These are phyloP conservation scores for Athelia psychrophila DNA, from an alignment of 1,284 basidiomycete species.

Conservation along the genomic window DNA sequence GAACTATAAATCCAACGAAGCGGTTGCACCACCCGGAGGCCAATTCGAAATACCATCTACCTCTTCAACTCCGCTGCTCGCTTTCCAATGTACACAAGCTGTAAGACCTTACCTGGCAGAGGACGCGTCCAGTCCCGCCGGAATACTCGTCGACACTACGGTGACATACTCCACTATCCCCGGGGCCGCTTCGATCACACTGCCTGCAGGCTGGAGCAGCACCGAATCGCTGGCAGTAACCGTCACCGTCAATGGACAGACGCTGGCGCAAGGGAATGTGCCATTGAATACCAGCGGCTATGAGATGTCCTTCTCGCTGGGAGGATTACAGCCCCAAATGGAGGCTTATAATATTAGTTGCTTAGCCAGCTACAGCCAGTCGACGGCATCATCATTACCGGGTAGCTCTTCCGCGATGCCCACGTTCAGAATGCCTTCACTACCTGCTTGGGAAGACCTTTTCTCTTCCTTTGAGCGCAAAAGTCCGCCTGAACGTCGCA, in stretches of 20 bases:
- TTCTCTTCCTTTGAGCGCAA: no score
- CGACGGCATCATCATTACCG: not conserved
- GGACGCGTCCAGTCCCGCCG: conserved; percentile 17
- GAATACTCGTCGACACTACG: conserved; percentile 21
- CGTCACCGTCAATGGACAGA: conserved; percentile 16
- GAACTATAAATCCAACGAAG: conserved; percentile 21
- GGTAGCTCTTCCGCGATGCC: conserved; percentile 2
- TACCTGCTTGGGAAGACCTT: no score
- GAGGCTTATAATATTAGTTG: conserved; percentile 19
- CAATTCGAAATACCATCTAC: conserved; percentile 14
- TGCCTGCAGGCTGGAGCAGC: conserved; percentile 19
- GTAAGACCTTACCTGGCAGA: conserved; percentile 25
- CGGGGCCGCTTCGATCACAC: conserved; percentile 17
- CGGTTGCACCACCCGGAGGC: conserved; percentile 22
- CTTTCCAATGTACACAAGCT: conserved; percentile 25
- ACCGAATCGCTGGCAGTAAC: conserved; percentile 20
- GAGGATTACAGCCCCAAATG: conserved; percentile 13
- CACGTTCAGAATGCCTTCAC: no score
- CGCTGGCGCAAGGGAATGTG: conserved; percentile 17
- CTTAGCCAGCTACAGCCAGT: conserved; percentile 14
- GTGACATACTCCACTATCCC: conserved; percentile 21
- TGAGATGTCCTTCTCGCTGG: conserved; percentile 16
- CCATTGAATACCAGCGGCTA: conserved; percentile 24
- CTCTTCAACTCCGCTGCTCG: conserved; percentile 20
- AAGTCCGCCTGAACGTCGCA: no score